Evolutionary conservation across 2,329 filamentous ascomycete species (phyloP).

Genomic region (Coniochaeta ligniaria): DNA sequence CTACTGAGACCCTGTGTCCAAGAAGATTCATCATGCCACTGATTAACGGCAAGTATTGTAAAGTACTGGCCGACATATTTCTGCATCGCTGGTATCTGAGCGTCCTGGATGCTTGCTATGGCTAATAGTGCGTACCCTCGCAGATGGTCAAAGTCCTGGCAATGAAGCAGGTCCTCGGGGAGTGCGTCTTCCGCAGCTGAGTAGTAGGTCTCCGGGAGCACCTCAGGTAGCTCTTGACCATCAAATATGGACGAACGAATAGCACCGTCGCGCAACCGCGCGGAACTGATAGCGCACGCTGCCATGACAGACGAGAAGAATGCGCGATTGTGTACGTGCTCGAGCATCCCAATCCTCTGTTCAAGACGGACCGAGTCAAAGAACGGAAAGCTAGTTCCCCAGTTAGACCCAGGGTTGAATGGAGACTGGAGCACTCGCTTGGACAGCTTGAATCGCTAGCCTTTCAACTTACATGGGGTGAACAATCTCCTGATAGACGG

Average conservation of each 20-base stretch:
- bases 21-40: slow-evolving; percentile 18
- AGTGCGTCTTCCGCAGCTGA: slow-evolving; percentile 16
- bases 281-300: slow-evolving; percentile 13
- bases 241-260: slow-evolving; percentile 2
- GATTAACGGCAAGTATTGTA: slow-evolving; percentile 15
- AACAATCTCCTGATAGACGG: slow-evolving; percentile 14
- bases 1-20: slow-evolving; percentile 10
- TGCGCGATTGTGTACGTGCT: slow-evolving; percentile 14
- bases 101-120: slow-evolving; percentile 16
- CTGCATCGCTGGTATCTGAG: slow-evolving; percentile 16
- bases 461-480: slow-evolving; percentile 12
- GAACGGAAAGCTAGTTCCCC: slow-evolving; percentile 12
- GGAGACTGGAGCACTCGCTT: neutral
- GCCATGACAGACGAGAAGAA: slow-evolving; percentile 19
- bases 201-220: slow-evolving; percentile 14
- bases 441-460: neutral
- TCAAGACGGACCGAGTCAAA: slow-evolving; percentile 13
- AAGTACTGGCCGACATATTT: slow-evolving; percentile 18
- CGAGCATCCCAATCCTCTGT: slow-evolving; percentile 11
- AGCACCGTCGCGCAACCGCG: slow-evolving; percentile 13
- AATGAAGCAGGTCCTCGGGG: slow-evolving; percentile 12
- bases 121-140: slow-evolving; percentile 15
- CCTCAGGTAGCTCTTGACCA: slow-evolving; percentile 2
- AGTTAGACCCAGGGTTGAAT: neutral
- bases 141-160: slow-evolving; percentile 15